Evolutionary conservation across 1,139 yeast genomes (phyloP).

Genomic region (Diutina catenulata): DNA sequence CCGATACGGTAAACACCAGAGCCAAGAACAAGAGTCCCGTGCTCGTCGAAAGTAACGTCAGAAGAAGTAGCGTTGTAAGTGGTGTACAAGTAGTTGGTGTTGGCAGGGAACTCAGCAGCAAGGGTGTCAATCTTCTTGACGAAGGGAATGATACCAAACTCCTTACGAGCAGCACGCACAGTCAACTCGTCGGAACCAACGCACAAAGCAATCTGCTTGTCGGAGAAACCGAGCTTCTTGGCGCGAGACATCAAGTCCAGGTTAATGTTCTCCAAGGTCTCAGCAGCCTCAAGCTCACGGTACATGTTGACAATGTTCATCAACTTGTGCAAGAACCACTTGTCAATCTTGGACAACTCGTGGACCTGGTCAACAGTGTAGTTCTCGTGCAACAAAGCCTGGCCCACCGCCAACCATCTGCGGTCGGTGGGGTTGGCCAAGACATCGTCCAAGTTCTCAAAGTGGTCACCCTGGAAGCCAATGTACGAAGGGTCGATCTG

Average conservation of each 20-base stretch:
- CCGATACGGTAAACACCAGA: constrained; percentile 99
- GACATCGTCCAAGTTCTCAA: constrained; percentile 68
- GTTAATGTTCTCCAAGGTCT: constrained; percentile 42
- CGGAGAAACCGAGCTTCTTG: constrained; percentile 91
- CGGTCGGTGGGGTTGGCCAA: constrained; percentile 91
- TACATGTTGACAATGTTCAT: constrained; percentile 86
- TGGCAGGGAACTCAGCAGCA: constrained; percentile 98
- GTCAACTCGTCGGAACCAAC: constrained; percentile 57
- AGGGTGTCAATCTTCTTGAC: constrained; percentile 95
- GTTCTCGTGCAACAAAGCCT: constrained; percentile 82
- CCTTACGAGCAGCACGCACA: constrained; percentile 70
- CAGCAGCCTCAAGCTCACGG: constrained; percentile 57
- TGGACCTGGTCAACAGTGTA: constrained; percentile 88
- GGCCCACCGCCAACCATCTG: constrained; percentile 97
- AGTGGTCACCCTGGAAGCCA: constrained; percentile 87
- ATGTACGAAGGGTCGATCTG: constrained; percentile 86
- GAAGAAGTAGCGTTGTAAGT: constrained; percentile 86
- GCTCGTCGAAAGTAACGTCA: constrained; percentile 77
- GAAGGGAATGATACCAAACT: constrained; percentile 74
- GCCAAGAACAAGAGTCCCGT: constrained; percentile 91
- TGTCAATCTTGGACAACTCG: constrained; percentile 83
- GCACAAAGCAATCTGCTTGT: constrained; percentile 77
- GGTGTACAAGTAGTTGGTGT: constrained; percentile 89
- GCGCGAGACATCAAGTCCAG: constrained; percentile 65
- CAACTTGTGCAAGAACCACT: constrained; percentile 90